Percentiles rank a stretch among this genome's conserved stretches.
Conservation (phyloP, 257 asterid genomes). For the Solanum chiquidenum region DNA sequence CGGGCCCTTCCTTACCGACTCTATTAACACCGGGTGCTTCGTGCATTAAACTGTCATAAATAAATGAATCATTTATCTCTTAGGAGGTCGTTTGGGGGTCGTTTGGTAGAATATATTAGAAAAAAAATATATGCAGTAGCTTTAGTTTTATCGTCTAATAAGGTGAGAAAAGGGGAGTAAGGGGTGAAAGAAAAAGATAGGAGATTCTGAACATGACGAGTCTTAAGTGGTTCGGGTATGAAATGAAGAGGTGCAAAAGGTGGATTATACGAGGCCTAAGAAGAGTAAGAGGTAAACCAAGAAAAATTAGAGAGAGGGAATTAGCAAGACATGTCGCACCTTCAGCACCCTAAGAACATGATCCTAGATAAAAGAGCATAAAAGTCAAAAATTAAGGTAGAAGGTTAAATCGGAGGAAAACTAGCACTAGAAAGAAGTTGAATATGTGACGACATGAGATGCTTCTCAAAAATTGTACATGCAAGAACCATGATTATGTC, state of each 20-base stretch:
- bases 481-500: conserved; percentile 24
- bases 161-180: no score
- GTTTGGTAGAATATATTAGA: background rate
- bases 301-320: no score
- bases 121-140: background rate
- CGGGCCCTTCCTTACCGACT: background rate
- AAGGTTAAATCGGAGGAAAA: background rate
- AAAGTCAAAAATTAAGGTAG: background rate
- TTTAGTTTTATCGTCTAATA: no score
- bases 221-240: background rate
- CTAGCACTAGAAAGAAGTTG: background rate
- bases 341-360: background rate
- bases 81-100: no score
- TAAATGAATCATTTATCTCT: background rate
- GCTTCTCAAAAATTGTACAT: conserved; percentile 4
- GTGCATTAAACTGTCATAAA: no score
- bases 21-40: background rate
- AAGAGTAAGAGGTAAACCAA: background rate
- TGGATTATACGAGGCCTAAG: background rate
- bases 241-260: background rate
- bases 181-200: background rate
- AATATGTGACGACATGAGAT: conserved; percentile 7
- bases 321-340: background rate
- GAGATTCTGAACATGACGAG: background rate
- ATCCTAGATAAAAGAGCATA: background rate